Evolutionary conservation across 2,329 filamentous ascomycete species (phyloP).

Genomic region (Monosporascus sp.): DNA sequence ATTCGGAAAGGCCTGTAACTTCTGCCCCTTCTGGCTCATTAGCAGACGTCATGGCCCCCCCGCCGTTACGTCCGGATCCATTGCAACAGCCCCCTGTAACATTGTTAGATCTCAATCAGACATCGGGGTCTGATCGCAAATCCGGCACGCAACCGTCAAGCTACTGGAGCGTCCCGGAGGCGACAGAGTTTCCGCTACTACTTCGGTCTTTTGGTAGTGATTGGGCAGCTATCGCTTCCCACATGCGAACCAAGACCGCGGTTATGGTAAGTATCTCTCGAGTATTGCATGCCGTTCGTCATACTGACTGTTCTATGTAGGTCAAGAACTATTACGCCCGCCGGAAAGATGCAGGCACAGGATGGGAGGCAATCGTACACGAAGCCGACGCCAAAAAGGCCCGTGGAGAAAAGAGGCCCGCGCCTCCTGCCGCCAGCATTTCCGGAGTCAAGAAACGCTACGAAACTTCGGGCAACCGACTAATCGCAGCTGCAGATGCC

Average conservation of each 20-base stretch:
- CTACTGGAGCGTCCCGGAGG: conserved; percentile 83
- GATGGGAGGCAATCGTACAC: conserved; percentile 55
- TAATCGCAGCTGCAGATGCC: conserved; percentile 46
- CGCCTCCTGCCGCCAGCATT: conserved; percentile 50
- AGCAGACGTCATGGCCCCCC: conserved; percentile 51
- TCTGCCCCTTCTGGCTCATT: conserved; percentile 31
- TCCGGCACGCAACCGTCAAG: conserved; percentile 61
- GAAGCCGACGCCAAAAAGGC: conserved; percentile 54
- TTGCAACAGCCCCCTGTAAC: conserved; percentile 42
- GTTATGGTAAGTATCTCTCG: conserved; percentile 62
- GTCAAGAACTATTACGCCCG: conserved; percentile 65
- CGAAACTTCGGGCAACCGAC: conserved; percentile 40
- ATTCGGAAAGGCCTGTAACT: conserved; percentile 19
- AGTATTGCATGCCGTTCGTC: not conserved
- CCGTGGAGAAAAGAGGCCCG: conserved; percentile 54
- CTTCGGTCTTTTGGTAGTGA: conserved; percentile 74
- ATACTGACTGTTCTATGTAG: conserved; percentile 29
- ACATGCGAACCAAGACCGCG: conserved; percentile 79
- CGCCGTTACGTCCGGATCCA: conserved; percentile 51
- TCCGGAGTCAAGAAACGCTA: conserved; percentile 46
- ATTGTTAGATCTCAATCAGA: conserved; percentile 45
- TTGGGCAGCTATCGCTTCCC: conserved; percentile 67
- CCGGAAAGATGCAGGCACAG: conserved; percentile 55
- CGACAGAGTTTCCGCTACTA: conserved; percentile 68
- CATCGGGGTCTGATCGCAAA: conserved; percentile 43